Evolutionary conservation across 2,329 filamentous ascomycete species (phyloP), one percentile per base, ranked within the genome.

Genomic region (Pestalotiopsis sp.): DNA sequence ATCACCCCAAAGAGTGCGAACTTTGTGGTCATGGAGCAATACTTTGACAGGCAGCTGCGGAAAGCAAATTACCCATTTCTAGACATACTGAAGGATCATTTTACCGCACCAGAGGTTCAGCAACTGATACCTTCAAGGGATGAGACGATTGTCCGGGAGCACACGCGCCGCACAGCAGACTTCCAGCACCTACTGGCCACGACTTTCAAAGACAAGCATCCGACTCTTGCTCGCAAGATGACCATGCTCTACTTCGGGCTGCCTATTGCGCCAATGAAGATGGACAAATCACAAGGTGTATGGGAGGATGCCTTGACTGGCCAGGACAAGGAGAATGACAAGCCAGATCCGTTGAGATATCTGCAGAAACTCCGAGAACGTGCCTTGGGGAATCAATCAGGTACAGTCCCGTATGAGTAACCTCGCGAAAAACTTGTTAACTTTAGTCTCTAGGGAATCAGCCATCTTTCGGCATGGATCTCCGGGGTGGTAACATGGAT

Each of bases 211-310:
- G 73, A 69, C 4, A 69, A 76, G 7, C 27, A 69, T 1, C 70
- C 75, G 4, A 75, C 76, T 1, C 68, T 84, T 17, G 76, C 77
- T 2, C 78, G 80, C n/a, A 85, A 84, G 72, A 68, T 87, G 68
- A 76, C 83, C 0, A 79, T 85, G 76, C 75, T 84, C 59, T 85
- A 82, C 73, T 86, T 85, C 69, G 84, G 84, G 0, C 72, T 85
- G 5, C 82, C 83, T 0, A 76, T 85, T 3, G 81, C 81, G 64
- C 83, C 84, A 0, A 71, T 83, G 36, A 76, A 77, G 56, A 73
- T 76, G 3, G 73, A 17, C 12, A 27, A 11, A 36, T 39, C 27
- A 27, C 11, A 27, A 59, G 17, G 11, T 11, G 9, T 4, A n/a
- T 17, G 11, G 11, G 23, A 27, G 12, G 9, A 27, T 4, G 7